phyloP scores from a whole-genome alignment of 1,284 basidiomycete genomes.

The Sanghuangporus weigelae region DNA sequence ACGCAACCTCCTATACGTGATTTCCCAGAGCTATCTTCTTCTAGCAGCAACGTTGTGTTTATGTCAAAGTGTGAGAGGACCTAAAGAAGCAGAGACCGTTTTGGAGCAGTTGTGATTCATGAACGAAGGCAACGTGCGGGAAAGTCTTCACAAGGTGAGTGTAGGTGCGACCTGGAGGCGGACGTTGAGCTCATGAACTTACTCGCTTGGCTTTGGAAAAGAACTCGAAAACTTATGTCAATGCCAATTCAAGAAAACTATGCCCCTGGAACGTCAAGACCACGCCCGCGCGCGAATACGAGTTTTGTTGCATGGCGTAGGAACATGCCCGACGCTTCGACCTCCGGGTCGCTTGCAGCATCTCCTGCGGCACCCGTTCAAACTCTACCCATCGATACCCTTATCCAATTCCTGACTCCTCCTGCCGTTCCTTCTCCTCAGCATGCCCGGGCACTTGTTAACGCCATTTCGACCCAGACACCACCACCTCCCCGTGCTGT shows the following conservation, averaged over 20 bases:
- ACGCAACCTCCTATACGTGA: background rate
- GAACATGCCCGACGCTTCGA: constrained; percentile 12
- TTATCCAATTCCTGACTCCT: constrained; percentile 47
- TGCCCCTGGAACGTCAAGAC: constrained; percentile 6
- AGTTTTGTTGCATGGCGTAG: constrained; percentile 17
- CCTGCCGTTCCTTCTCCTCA: constrained; percentile 52
- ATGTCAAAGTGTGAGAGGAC: background rate
- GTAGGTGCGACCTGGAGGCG: background rate
- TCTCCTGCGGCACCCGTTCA: constrained; percentile 18
- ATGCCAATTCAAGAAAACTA: constrained; percentile 4
- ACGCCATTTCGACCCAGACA: constrained; percentile 37
- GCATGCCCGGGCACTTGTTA: constrained; percentile 38
- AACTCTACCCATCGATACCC: constrained; percentile 37
- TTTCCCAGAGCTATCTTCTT: background rate
- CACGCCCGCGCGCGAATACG: constrained; percentile 16
- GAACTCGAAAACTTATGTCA: background rate
- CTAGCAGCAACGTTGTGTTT: background rate
- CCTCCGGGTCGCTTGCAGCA: constrained; percentile 8
- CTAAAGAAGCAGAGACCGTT: background rate
- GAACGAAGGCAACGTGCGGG: constrained; percentile 10
- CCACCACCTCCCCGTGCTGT: constrained; percentile 42
- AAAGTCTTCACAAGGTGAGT: constrained; percentile 6
- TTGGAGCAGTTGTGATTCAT: constrained; percentile 13
- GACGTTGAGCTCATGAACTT: constrained; percentile 1
- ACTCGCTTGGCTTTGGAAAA: background rate